Conservation (phyloP, 345 rosid species). For the Eucalyptus marginata region DNA sequence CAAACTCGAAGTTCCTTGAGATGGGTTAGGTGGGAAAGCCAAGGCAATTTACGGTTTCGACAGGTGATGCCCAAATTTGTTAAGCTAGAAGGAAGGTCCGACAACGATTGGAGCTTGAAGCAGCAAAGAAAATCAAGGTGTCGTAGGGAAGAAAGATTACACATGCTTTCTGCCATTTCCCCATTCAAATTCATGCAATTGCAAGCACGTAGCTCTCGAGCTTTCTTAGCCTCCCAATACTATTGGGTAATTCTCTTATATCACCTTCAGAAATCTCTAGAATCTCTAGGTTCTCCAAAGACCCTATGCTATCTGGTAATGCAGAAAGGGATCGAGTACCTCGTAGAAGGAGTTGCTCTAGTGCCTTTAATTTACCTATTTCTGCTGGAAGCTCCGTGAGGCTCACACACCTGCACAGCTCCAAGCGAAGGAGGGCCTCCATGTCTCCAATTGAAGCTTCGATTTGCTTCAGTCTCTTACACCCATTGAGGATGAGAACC, state of each 20-base stretch:
- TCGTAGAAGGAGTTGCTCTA: background rate
- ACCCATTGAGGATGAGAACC: no score
- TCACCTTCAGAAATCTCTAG: fast-evolving
- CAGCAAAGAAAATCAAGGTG: background rate
- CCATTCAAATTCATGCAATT: fast-evolving
- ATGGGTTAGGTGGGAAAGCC: background rate
- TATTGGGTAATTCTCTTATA: background rate
- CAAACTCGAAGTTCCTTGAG: background rate
- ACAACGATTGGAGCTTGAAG: background rate
- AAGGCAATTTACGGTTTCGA: background rate
- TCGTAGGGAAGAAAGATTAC: background rate
- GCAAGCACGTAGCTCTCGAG: background rate
- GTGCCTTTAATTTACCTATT: background rate
- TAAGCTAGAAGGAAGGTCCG: background rate
- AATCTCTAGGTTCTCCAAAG: background rate
- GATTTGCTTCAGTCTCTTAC: fast-evolving
- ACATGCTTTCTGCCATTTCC: background rate
- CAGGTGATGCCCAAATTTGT: background rate
- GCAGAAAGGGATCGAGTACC: fast-evolving
- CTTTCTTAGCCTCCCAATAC: background rate
- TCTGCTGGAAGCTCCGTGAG: background rate
- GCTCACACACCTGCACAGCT: fast-evolving
- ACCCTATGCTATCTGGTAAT: background rate
- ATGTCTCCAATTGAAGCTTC: background rate
- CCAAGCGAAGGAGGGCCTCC: background rate